phyloP scores from a whole-genome alignment of 2,329 filamentous ascomycete genomes.

The Phialophora tarda region DNA sequence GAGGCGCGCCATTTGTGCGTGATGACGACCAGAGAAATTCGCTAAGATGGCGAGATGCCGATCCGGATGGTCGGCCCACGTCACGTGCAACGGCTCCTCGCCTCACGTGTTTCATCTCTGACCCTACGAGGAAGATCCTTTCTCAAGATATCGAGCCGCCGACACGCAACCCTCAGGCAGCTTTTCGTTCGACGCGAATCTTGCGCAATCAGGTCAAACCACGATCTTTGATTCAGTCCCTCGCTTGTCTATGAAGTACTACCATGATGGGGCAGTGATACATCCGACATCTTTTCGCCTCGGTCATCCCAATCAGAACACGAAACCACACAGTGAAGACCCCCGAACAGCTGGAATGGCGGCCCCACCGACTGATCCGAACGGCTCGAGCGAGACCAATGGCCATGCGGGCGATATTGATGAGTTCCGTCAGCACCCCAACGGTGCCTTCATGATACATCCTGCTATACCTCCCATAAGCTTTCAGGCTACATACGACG shows the following conservation, averaged over 20 bases:
- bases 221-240: neutral
- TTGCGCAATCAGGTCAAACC: neutral
- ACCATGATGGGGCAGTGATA: neutral
- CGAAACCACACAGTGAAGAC: conserved; percentile 2
- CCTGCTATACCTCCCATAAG: conserved; percentile 13
- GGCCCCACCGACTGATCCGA: conserved; percentile 20
- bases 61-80: neutral
- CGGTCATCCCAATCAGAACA: conserved; percentile 16
- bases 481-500: conserved; percentile 2
- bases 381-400: conserved; percentile 5
- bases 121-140: neutral
- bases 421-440: neutral
- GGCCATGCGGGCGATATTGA: neutral
- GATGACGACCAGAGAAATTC: conserved; percentile 9
- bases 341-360: conserved; percentile 21
- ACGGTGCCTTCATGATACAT: conserved; percentile 13
- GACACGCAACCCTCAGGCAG: neutral
- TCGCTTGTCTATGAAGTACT: neutral
- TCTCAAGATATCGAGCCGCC: neutral
- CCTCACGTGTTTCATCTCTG: neutral
- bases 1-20: conserved; percentile 35
- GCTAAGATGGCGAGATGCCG: neutral
- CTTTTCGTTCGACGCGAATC: neutral
- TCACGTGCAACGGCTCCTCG: neutral
- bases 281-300: neutral